These are phyloP conservation scores for Aspergillus sp. DNA, from an alignment of 2,329 filamentous ascomycete genomes.

Conservation along the genomic window DNA sequence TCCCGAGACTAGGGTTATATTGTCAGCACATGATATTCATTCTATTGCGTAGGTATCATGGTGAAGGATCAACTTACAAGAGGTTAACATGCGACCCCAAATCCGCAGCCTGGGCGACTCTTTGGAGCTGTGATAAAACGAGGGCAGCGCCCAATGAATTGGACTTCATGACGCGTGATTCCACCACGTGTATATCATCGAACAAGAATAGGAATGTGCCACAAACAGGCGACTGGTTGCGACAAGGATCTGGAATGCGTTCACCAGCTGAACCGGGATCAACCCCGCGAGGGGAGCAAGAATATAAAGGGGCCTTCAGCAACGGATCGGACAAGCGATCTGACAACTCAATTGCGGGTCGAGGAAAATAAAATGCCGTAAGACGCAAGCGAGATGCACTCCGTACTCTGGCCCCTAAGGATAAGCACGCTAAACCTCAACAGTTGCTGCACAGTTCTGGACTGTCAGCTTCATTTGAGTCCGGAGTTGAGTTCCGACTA, in stretches of 20 bases:
- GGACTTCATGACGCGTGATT: slow-evolving; percentile 8
- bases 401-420: too few relatives aligned
- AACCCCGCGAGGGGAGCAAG: background rate
- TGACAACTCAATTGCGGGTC: too few relatives aligned
- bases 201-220: background rate
- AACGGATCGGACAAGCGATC: background rate
- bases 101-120: slow-evolving; percentile 16
- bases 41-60: background rate
- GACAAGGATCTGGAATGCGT: background rate
- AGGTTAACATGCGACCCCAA: slow-evolving; percentile 28
- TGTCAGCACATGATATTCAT: background rate
- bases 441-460: too few relatives aligned
- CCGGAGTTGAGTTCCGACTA: too few relatives aligned
- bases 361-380: too few relatives aligned
- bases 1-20: slow-evolving; percentile 24
- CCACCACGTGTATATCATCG: background rate
- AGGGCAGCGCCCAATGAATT: slow-evolving; percentile 8
- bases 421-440: too few relatives aligned
- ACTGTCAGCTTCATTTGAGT: too few relatives aligned
- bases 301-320: background rate
- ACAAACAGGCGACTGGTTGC: background rate
- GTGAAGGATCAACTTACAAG: slow-evolving; percentile 22
- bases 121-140: slow-evolving; percentile 16
- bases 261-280: background rate
- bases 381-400: too few relatives aligned